These are phyloP conservation scores for Coemansia sp. DNA, from an alignment of 192 early-diverging fungal genomes.

Conservation along the genomic window DNA sequence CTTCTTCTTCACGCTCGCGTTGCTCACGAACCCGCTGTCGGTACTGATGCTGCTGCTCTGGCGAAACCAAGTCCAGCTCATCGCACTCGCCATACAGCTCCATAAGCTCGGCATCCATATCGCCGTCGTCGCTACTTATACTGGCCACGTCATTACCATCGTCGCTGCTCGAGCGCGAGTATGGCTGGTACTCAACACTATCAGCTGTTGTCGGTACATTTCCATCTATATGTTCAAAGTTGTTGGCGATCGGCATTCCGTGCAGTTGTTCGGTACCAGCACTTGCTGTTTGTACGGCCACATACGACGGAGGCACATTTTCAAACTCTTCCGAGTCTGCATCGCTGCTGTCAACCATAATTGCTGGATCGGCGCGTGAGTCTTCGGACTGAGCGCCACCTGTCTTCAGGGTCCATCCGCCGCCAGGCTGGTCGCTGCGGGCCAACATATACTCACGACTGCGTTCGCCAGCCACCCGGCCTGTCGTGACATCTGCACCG, in stretches of 20 bases:
- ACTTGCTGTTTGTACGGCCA: neutral
- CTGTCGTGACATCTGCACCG: conserved; percentile 28
- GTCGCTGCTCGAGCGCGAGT: conserved; percentile 18
- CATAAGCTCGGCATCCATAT: conserved; percentile 16
- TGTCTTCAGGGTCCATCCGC: conserved; percentile 66
- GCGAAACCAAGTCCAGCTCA: conserved; percentile 4
- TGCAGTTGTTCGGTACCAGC: neutral
- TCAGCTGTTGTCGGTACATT: neutral
- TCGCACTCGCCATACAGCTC: conserved; percentile 26
- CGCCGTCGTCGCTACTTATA: neutral
- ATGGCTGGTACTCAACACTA: conserved; percentile 12
- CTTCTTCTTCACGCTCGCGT: conserved; percentile 32
- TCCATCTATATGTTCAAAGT: neutral
- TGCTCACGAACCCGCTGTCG: conserved; percentile 21
- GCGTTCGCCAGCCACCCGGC: conserved; percentile 79
- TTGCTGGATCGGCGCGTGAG: conserved; percentile 2
- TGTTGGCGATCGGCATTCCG: neutral
- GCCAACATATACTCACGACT: conserved; percentile 80
- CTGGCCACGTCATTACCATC: neutral
- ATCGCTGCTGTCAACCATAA: conserved; percentile 20
- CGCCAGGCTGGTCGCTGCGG: conserved; percentile 71
- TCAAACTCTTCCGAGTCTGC: conserved; percentile 57
- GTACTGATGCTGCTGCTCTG: conserved; percentile 15
- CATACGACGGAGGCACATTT: conserved; percentile 31
- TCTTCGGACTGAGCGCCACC: conserved; percentile 3